phyloP scores from a whole-genome alignment of 2,329 filamentous ascomycete genomes.

The Colletotrichum abscissum region DNA sequence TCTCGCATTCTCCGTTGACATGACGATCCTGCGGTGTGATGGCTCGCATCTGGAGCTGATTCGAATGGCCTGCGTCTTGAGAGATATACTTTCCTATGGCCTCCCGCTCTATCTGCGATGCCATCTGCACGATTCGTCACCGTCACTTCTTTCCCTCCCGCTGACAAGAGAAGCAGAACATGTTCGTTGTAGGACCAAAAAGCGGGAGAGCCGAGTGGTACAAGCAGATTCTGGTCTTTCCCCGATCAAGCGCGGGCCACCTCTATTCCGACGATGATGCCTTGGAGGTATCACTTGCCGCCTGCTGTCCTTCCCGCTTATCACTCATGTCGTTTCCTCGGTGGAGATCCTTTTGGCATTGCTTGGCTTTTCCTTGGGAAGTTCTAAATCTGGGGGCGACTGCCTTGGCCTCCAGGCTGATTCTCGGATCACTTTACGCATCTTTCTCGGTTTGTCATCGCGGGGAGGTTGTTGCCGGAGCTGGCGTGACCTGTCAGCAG shows the following conservation, averaged over 20 bases:
- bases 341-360: not conserved
- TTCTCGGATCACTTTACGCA: not conserved
- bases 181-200: not conserved
- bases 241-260: not conserved
- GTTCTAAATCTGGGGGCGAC: constrained; percentile 8
- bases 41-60: constrained; percentile 1
- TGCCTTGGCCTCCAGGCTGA: not conserved
- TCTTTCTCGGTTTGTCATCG: not conserved
- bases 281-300: constrained; percentile 21
- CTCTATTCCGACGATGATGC: constrained; percentile 24
- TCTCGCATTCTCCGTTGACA: not conserved
- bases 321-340: not conserved
- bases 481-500: not conserved
- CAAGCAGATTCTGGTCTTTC: not conserved
- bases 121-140: constrained; percentile 21
- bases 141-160: constrained; percentile 5
- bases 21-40: constrained; percentile 24
- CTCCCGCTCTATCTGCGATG: not conserved
- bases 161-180: not conserved
- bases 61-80: not conserved
- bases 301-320: not conserved
- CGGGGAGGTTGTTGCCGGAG: not conserved
- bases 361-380: constrained; percentile 2
- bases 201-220: not conserved
- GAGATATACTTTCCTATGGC: not conserved